A percentile compares a stretch with the other conserved stretches of the same genome.
Evolutionary conservation across 75 land plant genomes (phyloP).

Genomic region (Gnetum montanum): DNA sequence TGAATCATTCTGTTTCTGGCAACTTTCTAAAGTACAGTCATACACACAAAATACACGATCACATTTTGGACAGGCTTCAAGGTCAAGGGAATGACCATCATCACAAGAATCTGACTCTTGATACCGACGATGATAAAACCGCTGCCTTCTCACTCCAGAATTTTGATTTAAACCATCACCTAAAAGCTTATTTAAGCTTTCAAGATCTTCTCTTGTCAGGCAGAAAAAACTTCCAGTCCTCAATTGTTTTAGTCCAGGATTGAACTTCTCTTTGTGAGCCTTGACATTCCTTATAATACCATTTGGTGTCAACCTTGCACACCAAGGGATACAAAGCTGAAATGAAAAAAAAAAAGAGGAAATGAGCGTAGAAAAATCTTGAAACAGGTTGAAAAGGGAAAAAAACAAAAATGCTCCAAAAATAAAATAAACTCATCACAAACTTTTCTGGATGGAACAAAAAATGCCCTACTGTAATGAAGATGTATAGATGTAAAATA

Average conservation of each 20-base stretch:
- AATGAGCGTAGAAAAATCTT: no score
- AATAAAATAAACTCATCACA: no score
- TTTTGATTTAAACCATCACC: constrained; percentile 6
- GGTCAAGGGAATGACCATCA: constrained; percentile 53
- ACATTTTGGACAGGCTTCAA: constrained; percentile 68
- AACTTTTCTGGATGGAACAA: not conserved
- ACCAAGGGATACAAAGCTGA: constrained; percentile 76
- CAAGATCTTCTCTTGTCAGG: constrained; percentile 42
- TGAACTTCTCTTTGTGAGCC: constrained; percentile 9
- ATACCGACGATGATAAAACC: constrained; percentile 30
- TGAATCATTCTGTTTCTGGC: no score
- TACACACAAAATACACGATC: constrained; percentile 42
- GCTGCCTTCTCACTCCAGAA: constrained; percentile 23
- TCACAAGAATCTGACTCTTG: constrained; percentile 17
- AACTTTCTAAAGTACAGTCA: constrained; percentile 56
- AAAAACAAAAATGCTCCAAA: no score
- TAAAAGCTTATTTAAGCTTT: constrained; percentile 31
- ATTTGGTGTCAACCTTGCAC: constrained; percentile 48
- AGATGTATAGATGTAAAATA: not conserved
- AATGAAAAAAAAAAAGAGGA: not conserved
- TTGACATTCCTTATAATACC: constrained; percentile 38
- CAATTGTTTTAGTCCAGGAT: constrained; percentile 33
- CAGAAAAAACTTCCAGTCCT: constrained; percentile 54
- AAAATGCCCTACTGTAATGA: not conserved
- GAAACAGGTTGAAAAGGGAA: no score